Percentiles rank a stretch among this genome's conserved stretches.
Conservation (phyloP, 1,139 yeast species). For the Debaryomyces coudertii region DNA sequence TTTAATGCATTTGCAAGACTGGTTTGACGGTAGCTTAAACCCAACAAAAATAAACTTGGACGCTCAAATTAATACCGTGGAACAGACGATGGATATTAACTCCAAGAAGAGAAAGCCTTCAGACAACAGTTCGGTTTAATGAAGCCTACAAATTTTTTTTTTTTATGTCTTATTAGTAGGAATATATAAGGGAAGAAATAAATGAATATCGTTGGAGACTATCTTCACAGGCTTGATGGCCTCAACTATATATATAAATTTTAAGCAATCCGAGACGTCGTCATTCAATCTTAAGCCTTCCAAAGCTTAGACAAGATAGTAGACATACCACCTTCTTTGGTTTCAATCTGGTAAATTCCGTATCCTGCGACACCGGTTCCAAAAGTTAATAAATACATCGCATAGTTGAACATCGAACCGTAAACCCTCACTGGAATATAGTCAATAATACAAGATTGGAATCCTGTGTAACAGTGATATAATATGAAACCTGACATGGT, state of each 20-base stretch:
- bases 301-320: conserved; percentile 40
- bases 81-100: neutral
- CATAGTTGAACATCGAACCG: conserved; percentile 68
- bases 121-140: conserved; percentile 10
- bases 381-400: conserved; percentile 63
- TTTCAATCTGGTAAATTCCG: conserved; percentile 83
- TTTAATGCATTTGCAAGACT: conserved; percentile 19
- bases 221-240: no score
- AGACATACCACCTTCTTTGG: conserved; percentile 52
- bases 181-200: conserved; percentile 8
- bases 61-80: neutral
- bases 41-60: conserved; percentile 18
- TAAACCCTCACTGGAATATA: conserved; percentile 85
- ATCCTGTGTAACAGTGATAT: conserved; percentile 78
- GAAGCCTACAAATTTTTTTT: neutral
- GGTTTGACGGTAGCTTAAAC: conserved; percentile 26
- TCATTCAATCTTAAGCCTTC: conserved; percentile 33
- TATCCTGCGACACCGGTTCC: conserved; percentile 76
- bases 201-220: neutral
- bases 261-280: neutral
- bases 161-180: conserved; percentile 2
- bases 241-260: neutral
- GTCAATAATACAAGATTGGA: conserved; percentile 84
- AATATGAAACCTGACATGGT: conserved; percentile 63
- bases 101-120: conserved; percentile 18